A percentile compares a stretch with the other conserved stretches of the same genome.
These are phyloP conservation scores for Eimeria acervulina DNA, from an alignment of 169 alveolate genomes.

Conservation along the genomic window DNA sequence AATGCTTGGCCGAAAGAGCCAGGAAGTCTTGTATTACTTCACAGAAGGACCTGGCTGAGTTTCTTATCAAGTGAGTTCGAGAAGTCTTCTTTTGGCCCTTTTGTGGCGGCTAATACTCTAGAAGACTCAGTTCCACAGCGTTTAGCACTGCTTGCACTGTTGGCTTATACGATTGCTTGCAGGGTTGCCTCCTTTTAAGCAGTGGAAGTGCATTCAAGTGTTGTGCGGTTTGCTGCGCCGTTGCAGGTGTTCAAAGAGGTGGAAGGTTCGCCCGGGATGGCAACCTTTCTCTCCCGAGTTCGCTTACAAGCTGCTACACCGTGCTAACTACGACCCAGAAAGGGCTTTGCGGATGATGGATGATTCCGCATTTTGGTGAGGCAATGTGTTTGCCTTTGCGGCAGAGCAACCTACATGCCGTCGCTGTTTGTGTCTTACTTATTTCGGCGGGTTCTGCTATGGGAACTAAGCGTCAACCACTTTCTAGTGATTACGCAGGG, in stretches of 20 bases:
- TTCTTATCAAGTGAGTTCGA: slow-evolving; percentile 59
- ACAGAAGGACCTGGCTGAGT: slow-evolving; percentile 74
- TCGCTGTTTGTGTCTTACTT: not conserved
- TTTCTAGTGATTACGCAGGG: not conserved
- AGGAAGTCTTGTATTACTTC: slow-evolving; percentile 60
- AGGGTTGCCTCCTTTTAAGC: not conserved
- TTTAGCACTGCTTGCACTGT: not conserved
- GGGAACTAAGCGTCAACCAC: not conserved
- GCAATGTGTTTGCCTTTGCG: not conserved
- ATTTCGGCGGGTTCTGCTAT: not conserved
- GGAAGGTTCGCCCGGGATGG: slow-evolving; percentile 94
- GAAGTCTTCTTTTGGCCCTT: not conserved
- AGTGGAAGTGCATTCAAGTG: not conserved
- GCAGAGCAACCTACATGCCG: not conserved
- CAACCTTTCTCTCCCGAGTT: slow-evolving; percentile 95
- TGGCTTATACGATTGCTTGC: not conserved
- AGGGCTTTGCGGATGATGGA: slow-evolving; percentile 90
- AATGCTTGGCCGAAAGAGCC: slow-evolving; percentile 63
- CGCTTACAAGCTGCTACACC: slow-evolving; percentile 92
- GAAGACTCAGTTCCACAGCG: not conserved
- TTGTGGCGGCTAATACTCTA: not conserved
- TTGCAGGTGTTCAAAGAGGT: slow-evolving; percentile 89
- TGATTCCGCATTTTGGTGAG: slow-evolving; percentile 89
- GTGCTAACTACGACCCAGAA: slow-evolving; percentile 93
- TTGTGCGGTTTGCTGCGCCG: slow-evolving; percentile 14